These are phyloP conservation scores for Vanrija humicola DNA, from an alignment of 1,284 basidiomycete genomes.

Conservation along the genomic window DNA sequence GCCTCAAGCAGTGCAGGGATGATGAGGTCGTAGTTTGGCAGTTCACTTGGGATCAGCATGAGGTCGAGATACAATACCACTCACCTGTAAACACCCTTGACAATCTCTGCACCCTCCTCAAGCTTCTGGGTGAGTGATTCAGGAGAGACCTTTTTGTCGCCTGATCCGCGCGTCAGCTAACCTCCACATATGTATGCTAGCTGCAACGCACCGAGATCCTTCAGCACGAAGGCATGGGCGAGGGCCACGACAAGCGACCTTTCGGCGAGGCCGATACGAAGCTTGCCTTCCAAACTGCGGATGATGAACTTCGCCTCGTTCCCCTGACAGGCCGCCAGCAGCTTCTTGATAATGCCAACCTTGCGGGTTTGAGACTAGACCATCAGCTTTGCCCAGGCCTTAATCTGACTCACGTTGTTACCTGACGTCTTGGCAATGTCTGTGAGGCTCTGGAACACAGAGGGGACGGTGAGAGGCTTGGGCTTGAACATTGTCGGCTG, in stretches of 20 bases:
- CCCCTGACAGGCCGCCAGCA: conserved; percentile 86
- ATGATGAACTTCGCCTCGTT: conserved; percentile 89
- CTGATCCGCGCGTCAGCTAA: conserved; percentile 47
- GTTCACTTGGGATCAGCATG: conserved; percentile 59
- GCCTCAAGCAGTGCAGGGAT: conserved; percentile 83
- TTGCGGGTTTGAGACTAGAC: conserved; percentile 88
- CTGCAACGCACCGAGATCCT: conserved; percentile 60
- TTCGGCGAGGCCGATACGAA: conserved; percentile 95
- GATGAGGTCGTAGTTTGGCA: conserved; percentile 89
- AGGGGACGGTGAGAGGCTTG: conserved; percentile 80
- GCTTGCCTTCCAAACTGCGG: conserved; percentile 91
- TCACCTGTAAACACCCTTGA: conserved; percentile 91
- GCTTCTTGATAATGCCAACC: conserved; percentile 89
- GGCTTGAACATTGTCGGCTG: conserved; percentile 95
- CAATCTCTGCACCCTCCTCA: conserved; percentile 71
- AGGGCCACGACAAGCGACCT: conserved; percentile 84
- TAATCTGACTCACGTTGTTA: conserved; percentile 60
- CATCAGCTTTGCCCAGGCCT: neutral
- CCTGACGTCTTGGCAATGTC: conserved; percentile 83
- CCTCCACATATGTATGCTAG: neutral
- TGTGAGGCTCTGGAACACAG: conserved; percentile 77
- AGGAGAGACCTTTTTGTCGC: conserved; percentile 65
- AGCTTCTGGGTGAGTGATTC: conserved; percentile 71
- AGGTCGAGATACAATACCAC: conserved; percentile 6
- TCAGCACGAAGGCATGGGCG: conserved; percentile 77